These are phyloP conservation scores for Malania oleifera DNA, from an alignment of 164 flowering plant genomes.

Conservation along the genomic window DNA sequence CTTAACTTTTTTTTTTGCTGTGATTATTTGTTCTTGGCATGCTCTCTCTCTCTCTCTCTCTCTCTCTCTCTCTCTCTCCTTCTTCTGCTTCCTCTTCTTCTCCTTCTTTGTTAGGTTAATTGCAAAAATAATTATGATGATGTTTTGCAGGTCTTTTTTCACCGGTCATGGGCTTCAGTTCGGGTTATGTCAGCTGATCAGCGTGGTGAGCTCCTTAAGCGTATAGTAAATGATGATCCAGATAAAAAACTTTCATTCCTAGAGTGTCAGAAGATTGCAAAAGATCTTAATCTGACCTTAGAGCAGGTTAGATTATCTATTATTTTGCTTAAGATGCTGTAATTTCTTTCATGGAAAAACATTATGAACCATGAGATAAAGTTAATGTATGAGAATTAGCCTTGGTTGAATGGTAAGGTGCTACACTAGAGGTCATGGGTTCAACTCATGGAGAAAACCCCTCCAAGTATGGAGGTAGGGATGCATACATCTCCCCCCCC, in stretches of 20 bases:
- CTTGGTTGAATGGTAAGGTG: too few relatives aligned
- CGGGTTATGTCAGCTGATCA: slow-evolving; percentile 86
- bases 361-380: neutral
- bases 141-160: slow-evolving; percentile 48
- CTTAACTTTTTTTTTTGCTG: too few relatives aligned
- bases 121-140: neutral
- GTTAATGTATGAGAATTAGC: too few relatives aligned
- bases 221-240: slow-evolving; percentile 37
- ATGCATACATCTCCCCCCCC: too few relatives aligned
- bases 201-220: slow-evolving; percentile 69
- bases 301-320: slow-evolving; percentile 57
- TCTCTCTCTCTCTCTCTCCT: too few relatives aligned
- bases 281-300: slow-evolving; percentile 68
- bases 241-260: slow-evolving; percentile 50
- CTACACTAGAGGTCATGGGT: too few relatives aligned
- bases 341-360: neutral
- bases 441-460: too few relatives aligned
- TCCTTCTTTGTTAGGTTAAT: too few relatives aligned
- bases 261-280: slow-evolving; percentile 71
- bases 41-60: too few relatives aligned
- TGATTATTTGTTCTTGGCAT: too few relatives aligned
- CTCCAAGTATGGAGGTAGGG: too few relatives aligned
- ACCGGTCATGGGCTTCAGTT: slow-evolving; percentile 70
- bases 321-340: slow-evolving; percentile 3
- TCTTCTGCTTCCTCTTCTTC: too few relatives aligned